Conservation (phyloP, 495 filamentous ascomycete genomes). For the Parachaetomium inaequale region DNA sequence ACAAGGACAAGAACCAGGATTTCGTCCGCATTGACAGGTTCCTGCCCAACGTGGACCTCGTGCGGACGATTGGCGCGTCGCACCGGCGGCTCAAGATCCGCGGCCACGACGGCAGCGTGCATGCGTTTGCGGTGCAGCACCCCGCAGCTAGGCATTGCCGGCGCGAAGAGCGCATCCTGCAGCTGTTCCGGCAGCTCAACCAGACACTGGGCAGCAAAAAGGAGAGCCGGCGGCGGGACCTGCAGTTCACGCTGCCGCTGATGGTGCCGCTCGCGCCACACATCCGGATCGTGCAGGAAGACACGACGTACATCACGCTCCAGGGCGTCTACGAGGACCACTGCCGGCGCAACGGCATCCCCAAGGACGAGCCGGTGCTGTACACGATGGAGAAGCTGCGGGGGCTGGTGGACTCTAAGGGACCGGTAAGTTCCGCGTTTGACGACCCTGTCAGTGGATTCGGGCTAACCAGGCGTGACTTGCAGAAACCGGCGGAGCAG, state of each 20-base stretch:
- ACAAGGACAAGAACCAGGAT: slow-evolving; percentile 97
- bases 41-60: slow-evolving; percentile 87
- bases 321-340: slow-evolving; percentile 95
- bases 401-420: slow-evolving; percentile 65
- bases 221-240: slow-evolving; percentile 86
- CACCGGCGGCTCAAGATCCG: slow-evolving; percentile 92
- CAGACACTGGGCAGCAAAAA: slow-evolving; percentile 83
- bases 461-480: slow-evolving; percentile 25
- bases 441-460: not conserved
- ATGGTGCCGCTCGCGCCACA: slow-evolving; percentile 93
- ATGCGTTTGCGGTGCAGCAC: slow-evolving; percentile 93
- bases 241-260: slow-evolving; percentile 91
- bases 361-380: slow-evolving; percentile 91
- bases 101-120: slow-evolving; percentile 94
- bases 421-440: slow-evolving; percentile 46
- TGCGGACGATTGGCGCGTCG: slow-evolving; percentile 80
- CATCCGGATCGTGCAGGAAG: slow-evolving; percentile 90
- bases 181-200: slow-evolving; percentile 98
- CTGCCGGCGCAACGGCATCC: slow-evolving; percentile 76
- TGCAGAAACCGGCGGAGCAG: slow-evolving; percentile 62
- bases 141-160: slow-evolving; percentile 87
- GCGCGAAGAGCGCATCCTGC: slow-evolving; percentile 89
- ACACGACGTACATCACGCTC: slow-evolving; percentile 87
- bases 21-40: slow-evolving; percentile 96
- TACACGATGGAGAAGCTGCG: slow-evolving; percentile 93